Percentiles rank a stretch among this genome's conserved stretches.
Conservation (phyloP, 2,329 filamentous ascomycete species). For the Cylindrodendrum hubeiense region DNA sequence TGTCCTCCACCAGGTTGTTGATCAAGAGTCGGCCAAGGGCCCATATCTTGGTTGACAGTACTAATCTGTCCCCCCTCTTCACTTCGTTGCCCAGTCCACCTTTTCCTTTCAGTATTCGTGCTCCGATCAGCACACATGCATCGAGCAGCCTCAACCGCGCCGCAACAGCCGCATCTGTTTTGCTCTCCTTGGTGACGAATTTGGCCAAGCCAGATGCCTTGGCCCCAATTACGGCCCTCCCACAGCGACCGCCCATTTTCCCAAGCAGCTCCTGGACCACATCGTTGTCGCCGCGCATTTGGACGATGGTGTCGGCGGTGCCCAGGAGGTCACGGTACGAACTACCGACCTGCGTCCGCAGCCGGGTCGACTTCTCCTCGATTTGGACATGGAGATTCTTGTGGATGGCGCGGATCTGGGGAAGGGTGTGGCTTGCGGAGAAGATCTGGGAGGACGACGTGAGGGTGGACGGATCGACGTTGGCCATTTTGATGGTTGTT, state of each 20-base stretch:
- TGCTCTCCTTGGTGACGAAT: constrained; percentile 53
- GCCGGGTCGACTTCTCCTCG: constrained; percentile 72
- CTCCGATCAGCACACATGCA: constrained; percentile 63
- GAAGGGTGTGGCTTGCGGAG: constrained; percentile 67
- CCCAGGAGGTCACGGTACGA: constrained; percentile 90
- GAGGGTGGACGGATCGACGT: constrained; percentile 61
- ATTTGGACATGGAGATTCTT: constrained; percentile 69
- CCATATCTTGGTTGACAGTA: constrained; percentile 76
- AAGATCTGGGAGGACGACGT: constrained; percentile 68
- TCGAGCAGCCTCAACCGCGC: constrained; percentile 65
- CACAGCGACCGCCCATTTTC: constrained; percentile 81
- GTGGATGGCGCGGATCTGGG: constrained; percentile 74
- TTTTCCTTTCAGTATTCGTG: constrained; percentile 60
- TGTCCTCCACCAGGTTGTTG: constrained; percentile 74
- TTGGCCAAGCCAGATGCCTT: constrained; percentile 70
- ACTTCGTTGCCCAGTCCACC: constrained; percentile 45
- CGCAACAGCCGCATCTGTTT: constrained; percentile 45
- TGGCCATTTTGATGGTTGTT: constrained; percentile 50
- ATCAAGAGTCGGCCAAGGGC: constrained; percentile 81
- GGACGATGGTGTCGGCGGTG: constrained; percentile 93
- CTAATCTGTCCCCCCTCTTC: constrained; percentile 62
- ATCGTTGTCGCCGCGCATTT: constrained; percentile 85
- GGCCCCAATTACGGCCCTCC: constrained; percentile 75
- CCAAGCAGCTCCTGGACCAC: constrained; percentile 78
- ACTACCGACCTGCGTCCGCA: constrained; percentile 73